Evolutionary conservation across 1,284 basidiomycete genomes (phyloP), one percentile per base, ranked within the genome.

Genomic region (Boletus semigastroideus): DNA sequence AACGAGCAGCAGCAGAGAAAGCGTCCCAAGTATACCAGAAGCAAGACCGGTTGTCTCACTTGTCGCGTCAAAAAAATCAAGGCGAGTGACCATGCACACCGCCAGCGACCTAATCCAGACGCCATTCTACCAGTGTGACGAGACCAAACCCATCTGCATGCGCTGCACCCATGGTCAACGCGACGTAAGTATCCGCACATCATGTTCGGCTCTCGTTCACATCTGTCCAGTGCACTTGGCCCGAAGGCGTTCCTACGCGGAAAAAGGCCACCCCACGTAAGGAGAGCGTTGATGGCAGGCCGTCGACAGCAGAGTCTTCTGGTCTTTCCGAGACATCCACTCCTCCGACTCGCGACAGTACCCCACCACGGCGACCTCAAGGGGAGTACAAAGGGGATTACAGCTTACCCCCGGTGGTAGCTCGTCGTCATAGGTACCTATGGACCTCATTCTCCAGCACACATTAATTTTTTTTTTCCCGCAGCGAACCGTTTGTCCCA

Each of bases 31-130:
- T 92, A 91, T 63, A 91, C 89, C 56, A 81, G 89, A 59, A 90
- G 87, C 73, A 92, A 92, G 72, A 90, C 88, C 1, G 89, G 89
- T 19, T 92, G 89, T 64, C 70, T 92, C 64, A 92, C 89, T 28
- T 92, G 89, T 75, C 80, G 89, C 62, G 80, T 82, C 57, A 92
- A 92, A 76, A 92, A 92, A 78, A 88, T 92, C 63, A 92, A 92
- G 80, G 89, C 90, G 56, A 49, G 78, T 54, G 27, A 31, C 34
- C 66, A 44, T 37, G 41, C 34, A 33, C 51, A 38, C 20, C n/a
- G 49, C 37, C 27, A 9, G 54, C 38, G 42, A 48, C 49, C 14
- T 30, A 28, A 28, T 34, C 59, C 55, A 25, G 54, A 64, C 49
- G 53, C 56, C 47, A 27, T 34, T 48, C 42, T 31, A 31, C 48